Percentiles rank a stretch among this genome's conserved stretches.
Conservation (phyloP, 345 rosid genomes). For the Luvunga scandens region DNA sequence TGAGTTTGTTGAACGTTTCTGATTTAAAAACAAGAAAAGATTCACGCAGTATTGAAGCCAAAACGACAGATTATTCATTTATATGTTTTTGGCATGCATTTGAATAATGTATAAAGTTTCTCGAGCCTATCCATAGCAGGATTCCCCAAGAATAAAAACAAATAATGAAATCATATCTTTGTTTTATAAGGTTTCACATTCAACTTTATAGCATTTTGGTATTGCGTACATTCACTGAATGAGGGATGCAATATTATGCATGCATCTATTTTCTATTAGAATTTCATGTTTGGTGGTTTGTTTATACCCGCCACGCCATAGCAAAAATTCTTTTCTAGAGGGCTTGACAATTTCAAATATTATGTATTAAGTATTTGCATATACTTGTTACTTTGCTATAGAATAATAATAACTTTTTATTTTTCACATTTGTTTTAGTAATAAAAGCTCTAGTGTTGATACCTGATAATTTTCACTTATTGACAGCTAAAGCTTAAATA, state of each 20-base stretch:
- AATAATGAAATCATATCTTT: background rate
- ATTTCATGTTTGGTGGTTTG: background rate
- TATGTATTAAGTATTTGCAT: background rate
- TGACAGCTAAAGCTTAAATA: no score
- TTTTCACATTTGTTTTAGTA: no score
- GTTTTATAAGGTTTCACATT: background rate
- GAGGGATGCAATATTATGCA: background rate
- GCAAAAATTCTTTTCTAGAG: background rate
- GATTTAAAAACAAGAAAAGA: background rate
- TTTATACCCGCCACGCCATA: background rate
- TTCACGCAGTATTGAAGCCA: background rate
- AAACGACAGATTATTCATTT: background rate
- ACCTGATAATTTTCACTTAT: no score
- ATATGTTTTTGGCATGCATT: background rate
- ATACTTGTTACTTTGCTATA: no score
- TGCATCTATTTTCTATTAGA: background rate
- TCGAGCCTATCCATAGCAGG: background rate
- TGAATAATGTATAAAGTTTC: background rate
- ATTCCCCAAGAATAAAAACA: background rate
- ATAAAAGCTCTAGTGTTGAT: no score
- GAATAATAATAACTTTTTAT: no score
- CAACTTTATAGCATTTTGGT: background rate
- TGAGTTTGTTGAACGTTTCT: background rate
- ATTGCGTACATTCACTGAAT: slow-evolving; percentile 12
- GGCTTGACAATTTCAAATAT: slow-evolving; percentile 2